These are phyloP conservation scores for Chaetomiaceae sp. DNA, from an alignment of 2,329 filamentous ascomycete genomes.

Conservation along the genomic window DNA sequence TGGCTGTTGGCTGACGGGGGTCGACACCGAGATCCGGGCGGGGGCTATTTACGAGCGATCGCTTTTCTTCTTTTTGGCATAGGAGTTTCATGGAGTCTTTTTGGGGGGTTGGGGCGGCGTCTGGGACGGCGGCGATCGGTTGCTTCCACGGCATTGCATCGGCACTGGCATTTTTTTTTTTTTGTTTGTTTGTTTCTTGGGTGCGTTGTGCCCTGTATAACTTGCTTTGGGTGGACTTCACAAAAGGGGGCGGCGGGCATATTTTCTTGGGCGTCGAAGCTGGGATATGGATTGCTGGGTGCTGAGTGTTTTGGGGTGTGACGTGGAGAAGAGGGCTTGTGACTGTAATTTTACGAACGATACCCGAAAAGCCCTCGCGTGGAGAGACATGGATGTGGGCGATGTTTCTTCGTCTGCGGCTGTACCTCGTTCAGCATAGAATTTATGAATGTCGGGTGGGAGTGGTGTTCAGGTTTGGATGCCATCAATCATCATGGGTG, in stretches of 20 bases:
- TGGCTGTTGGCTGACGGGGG: constrained; percentile 8
- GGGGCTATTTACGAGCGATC: neutral
- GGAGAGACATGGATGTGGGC: neutral
- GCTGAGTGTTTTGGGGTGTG: neutral
- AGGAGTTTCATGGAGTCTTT: constrained; percentile 7
- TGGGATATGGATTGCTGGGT: neutral
- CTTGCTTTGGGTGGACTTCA: constrained; percentile 6
- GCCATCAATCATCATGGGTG: too few relatives aligned
- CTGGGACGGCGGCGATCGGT: constrained; percentile 8
- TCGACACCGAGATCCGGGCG: neutral
- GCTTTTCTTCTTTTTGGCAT: neutral
- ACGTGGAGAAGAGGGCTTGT: constrained; percentile 6
- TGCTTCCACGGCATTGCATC: constrained; percentile 21
- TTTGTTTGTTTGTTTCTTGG: too few relatives aligned
- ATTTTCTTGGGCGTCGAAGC: constrained; percentile 10
- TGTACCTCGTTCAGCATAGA: neutral
- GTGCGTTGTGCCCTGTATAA: constrained; percentile 15
- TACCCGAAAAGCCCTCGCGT: constrained; percentile 27
- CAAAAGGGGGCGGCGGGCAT: constrained; percentile 14
- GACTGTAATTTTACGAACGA: constrained; percentile 29
- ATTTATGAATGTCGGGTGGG: neutral
- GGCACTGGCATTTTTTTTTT: constrained; percentile 24
- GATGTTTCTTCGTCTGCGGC: neutral
- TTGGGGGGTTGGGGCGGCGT: constrained; percentile 9
- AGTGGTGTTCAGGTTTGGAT: neutral